Percentiles rank a stretch among this genome's conserved stretches.
phyloP scores from a whole-genome alignment of 352 stramenopile genomes.

The Globisporangium okanoganense region DNA sequence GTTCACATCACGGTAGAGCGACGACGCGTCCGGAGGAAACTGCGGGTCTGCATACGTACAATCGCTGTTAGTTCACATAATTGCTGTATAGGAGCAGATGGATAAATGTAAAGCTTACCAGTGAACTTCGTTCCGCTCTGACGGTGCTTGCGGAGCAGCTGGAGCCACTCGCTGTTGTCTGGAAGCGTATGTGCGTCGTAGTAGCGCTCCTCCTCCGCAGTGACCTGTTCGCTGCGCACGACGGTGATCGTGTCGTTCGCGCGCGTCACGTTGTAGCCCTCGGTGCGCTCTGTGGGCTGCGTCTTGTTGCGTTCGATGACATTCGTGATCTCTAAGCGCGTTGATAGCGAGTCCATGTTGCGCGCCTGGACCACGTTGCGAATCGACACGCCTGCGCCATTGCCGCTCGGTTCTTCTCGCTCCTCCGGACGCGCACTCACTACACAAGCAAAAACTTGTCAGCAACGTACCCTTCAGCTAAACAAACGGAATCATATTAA shows the following conservation, averaged over 20 bases:
- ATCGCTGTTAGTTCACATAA: not conserved
- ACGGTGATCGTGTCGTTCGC: slow-evolving; percentile 70
- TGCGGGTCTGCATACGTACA: slow-evolving; percentile 43
- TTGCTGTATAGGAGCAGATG: not conserved
- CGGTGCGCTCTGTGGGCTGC: slow-evolving; percentile 42
- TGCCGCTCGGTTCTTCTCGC: slow-evolving; percentile 62
- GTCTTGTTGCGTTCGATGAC: slow-evolving; percentile 64
- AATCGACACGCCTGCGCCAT: slow-evolving; percentile 52
- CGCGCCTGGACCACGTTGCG: slow-evolving; percentile 44
- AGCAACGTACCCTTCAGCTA: not conserved
- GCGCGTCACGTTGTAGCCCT: slow-evolving; percentile 75
- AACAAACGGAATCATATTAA: no score
- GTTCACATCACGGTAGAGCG: slow-evolving; percentile 57
- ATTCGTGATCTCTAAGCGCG: slow-evolving; percentile 66
- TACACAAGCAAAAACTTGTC: not conserved
- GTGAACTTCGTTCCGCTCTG: slow-evolving; percentile 74
- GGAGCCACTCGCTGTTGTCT: slow-evolving; percentile 68
- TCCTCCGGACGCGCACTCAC: slow-evolving; percentile 35
- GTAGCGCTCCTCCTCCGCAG: slow-evolving; percentile 58
- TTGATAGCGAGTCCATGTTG: slow-evolving; percentile 74
- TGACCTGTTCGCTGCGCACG: slow-evolving; percentile 56
- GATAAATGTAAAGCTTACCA: slow-evolving; percentile 18
- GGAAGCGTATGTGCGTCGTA: slow-evolving; percentile 65
- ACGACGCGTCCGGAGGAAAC: slow-evolving; percentile 65
- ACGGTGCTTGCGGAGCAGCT: slow-evolving; percentile 69